A percentile compares a stretch with the other conserved stretches of the same genome.
Conservation (phyloP, 2,329 filamentous ascomycete genomes). For the Hyphodiscus sp. region DNA sequence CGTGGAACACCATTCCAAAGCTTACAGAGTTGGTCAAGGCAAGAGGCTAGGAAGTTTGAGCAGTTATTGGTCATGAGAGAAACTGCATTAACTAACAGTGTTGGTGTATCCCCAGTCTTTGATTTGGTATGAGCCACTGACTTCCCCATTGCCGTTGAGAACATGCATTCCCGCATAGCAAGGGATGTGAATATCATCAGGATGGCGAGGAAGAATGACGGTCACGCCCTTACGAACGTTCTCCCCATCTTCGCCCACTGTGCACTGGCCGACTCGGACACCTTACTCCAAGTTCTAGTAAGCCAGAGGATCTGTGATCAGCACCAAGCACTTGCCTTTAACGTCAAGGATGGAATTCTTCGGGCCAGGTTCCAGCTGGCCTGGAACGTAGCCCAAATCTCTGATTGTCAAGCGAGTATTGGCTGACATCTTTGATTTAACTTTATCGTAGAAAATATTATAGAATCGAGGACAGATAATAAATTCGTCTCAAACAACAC, state of each 20-base stretch:
- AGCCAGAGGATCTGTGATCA: background rate
- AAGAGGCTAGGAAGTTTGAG: constrained; percentile 17
- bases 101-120: constrained; percentile 28
- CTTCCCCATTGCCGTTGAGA: constrained; percentile 28
- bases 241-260: constrained; percentile 22
- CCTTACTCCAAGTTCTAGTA: constrained; percentile 11
- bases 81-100: constrained; percentile 16
- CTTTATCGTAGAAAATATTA: no score
- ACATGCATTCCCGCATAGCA: constrained; percentile 27
- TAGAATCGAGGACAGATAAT: no score
- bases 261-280: constrained; percentile 27
- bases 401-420: no score
- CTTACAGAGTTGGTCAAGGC: constrained; percentile 35
- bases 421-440: no score
- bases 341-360: constrained; percentile 29
- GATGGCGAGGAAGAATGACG: constrained; percentile 25
- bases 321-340: constrained; percentile 10
- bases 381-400: no score
- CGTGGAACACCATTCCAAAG: constrained; percentile 30
- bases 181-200: constrained; percentile 23
- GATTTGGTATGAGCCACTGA: constrained; percentile 26
- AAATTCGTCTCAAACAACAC: no score
- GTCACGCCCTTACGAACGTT: constrained; percentile 25
- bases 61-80: background rate
- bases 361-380: no score